Evolutionary conservation across 106 monocot species (phyloP).

Genomic region (Iris macrosiphon): DNA sequence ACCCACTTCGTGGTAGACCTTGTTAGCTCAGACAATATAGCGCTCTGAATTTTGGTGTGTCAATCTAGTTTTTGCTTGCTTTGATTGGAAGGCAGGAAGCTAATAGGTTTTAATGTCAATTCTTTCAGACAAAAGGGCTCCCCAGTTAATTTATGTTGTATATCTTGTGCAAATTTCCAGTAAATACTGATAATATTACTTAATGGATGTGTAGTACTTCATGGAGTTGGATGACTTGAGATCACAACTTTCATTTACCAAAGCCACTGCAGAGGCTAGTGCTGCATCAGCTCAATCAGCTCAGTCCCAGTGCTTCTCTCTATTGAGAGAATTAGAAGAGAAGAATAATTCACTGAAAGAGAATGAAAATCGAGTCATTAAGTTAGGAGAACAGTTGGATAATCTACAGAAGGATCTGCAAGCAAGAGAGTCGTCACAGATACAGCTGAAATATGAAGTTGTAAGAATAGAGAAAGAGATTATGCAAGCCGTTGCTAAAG

Average conservation of each 20-base stretch:
- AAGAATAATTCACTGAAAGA: constrained; percentile 57
- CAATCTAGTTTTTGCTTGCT: no score
- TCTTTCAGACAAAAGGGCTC: not conserved
- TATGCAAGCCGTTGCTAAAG: constrained; percentile 44
- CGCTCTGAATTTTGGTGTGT: no score
- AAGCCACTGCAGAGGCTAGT: constrained; percentile 74
- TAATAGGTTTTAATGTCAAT: no score
- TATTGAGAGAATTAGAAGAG: constrained; percentile 73
- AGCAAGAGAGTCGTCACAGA: constrained; percentile 68
- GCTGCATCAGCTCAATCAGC: constrained; percentile 70
- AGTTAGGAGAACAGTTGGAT: constrained; percentile 61
- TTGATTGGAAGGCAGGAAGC: no score
- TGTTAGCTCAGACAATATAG: no score
- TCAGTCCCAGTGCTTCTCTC: constrained; percentile 47
- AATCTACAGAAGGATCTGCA: constrained; percentile 72
- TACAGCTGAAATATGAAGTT: constrained; percentile 74
- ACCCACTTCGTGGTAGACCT: no score
- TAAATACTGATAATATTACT: not conserved
- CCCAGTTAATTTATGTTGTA: not conserved
- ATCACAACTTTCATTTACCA: constrained; percentile 58
- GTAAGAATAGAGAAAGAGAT: constrained; percentile 70
- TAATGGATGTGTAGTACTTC: constrained; percentile 44
- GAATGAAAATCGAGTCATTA: constrained; percentile 58
- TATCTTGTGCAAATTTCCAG: not conserved
- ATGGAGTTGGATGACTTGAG: constrained; percentile 67